phyloP scores from a whole-genome alignment of 352 stramenopile genomes.

The Pythium rhizo-oryzae region DNA sequence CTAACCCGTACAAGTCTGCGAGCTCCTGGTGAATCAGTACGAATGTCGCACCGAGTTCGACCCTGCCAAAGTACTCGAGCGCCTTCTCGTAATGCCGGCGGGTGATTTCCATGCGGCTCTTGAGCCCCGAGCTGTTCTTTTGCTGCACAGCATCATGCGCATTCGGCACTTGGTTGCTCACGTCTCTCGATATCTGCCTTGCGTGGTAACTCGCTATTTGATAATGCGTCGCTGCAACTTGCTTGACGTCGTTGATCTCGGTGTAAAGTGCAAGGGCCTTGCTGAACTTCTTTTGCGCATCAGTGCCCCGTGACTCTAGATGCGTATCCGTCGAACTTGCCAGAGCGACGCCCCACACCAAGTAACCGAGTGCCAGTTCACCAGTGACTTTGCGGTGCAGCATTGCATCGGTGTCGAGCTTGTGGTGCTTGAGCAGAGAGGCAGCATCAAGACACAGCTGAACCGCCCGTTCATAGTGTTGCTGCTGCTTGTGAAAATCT shows the following conservation, averaged over 20 bases:
- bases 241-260: constrained; percentile 71
- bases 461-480: constrained; percentile 64
- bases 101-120: constrained; percentile 80
- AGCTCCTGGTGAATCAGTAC: constrained; percentile 85
- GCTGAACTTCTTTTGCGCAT: constrained; percentile 64
- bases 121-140: constrained; percentile 32
- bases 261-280: constrained; percentile 76
- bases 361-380: constrained; percentile 80
- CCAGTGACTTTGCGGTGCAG: constrained; percentile 75
- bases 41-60: constrained; percentile 76
- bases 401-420: constrained; percentile 49
- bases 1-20: constrained; percentile 71
- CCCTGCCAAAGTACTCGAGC: constrained; percentile 71
- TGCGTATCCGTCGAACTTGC: constrained; percentile 29
- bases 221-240: constrained; percentile 81
- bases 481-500: constrained; percentile 35
- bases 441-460: constrained; percentile 67
- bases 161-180: constrained; percentile 22
- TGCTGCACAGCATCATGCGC: neutral
- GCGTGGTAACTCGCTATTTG: constrained; percentile 85
- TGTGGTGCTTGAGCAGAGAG: constrained; percentile 69
- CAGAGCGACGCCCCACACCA: constrained; percentile 80
- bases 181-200: constrained; percentile 51
- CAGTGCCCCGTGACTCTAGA: constrained; percentile 43
- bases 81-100: constrained; percentile 86